Conservation (phyloP, 176 grass and related monocot species). For the Themeda triandra region DNA sequence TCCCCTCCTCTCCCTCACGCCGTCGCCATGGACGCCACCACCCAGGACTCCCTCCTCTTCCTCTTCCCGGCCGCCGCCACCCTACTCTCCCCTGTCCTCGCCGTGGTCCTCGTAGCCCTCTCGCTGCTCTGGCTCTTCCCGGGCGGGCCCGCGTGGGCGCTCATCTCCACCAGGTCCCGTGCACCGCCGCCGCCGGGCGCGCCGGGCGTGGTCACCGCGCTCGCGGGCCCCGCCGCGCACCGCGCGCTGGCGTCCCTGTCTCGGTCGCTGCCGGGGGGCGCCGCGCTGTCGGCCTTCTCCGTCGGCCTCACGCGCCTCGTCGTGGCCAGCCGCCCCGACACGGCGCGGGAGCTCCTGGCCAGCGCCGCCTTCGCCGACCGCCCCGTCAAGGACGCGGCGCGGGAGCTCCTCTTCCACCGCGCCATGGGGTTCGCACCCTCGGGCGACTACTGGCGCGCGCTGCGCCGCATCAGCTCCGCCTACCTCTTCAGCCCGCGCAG, state of each 20-base stretch:
- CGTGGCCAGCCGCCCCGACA: constrained; percentile 61
- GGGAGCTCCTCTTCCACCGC: constrained; percentile 75
- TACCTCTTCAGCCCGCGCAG: constrained; percentile 60
- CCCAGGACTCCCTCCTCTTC: constrained; percentile 29
- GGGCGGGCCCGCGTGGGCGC: constrained; percentile 53
- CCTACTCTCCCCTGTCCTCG: constrained; percentile 40
- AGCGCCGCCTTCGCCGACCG: constrained; percentile 70
- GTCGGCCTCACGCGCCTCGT: constrained; percentile 75
- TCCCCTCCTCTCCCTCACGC: background rate
- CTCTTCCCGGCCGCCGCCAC: constrained; percentile 17
- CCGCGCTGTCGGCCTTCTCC: constrained; percentile 64
- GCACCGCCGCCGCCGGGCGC: constrained; percentile 27
- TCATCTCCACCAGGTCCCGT: background rate
- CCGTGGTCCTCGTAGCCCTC: constrained; percentile 26
- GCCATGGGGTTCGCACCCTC: constrained; percentile 87
- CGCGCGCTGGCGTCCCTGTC: constrained; percentile 34
- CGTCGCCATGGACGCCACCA: constrained; percentile 21
- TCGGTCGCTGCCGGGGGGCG: background rate
- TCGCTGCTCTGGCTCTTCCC: constrained; percentile 43
- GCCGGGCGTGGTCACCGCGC: constrained; percentile 29
- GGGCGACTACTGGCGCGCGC: constrained; percentile 69
- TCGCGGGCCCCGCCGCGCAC: constrained; percentile 43
- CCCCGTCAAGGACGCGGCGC: constrained; percentile 71
- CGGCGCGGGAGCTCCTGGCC: constrained; percentile 67
- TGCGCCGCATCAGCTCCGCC: constrained; percentile 43